Evolutionary conservation across 257 asterid species (phyloP).

Genomic region (Euphrasia confusa): DNA sequence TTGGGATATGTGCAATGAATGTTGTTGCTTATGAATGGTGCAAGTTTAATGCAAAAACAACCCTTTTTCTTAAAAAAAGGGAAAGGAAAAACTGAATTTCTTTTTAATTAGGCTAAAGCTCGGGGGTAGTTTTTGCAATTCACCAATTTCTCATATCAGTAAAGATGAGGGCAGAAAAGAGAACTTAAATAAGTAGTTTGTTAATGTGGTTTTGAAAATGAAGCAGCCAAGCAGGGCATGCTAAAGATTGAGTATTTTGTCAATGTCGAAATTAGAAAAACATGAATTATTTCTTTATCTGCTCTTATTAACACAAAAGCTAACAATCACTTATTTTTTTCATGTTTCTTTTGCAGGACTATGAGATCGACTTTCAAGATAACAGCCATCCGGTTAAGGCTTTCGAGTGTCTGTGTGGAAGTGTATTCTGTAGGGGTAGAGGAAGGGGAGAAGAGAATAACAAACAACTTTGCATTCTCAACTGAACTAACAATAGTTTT

Average conservation of each 20-base stretch:
- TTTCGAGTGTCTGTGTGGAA: constrained; percentile 56
- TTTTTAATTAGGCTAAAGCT: no score
- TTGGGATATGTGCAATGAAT: no score
- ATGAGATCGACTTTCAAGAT: constrained; percentile 52
- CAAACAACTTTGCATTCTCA: constrained; percentile 12
- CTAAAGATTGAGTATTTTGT: not conserved
- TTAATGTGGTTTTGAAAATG: not conserved
- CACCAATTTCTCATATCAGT: no score
- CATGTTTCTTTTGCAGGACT: constrained; percentile 40
- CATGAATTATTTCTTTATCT: not conserved
- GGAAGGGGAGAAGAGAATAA: not conserved
- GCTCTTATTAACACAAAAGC: not conserved
- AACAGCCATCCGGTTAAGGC: constrained; percentile 51
- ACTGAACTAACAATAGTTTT: not conserved
- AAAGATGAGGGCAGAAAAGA: no score
- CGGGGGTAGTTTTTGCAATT: no score
- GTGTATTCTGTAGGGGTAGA: constrained; percentile 40
- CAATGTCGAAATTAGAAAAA: not conserved
- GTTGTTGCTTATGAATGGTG: no score
- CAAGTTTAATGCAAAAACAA: no score
- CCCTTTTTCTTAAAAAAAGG: no score
- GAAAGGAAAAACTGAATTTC: no score
- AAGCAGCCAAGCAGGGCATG: not conserved
- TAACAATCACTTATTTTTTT: not conserved
- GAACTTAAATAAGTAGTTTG: not conserved